phyloP scores from a whole-genome alignment of 306 rosid genomes.

The Rosa persica region DNA sequence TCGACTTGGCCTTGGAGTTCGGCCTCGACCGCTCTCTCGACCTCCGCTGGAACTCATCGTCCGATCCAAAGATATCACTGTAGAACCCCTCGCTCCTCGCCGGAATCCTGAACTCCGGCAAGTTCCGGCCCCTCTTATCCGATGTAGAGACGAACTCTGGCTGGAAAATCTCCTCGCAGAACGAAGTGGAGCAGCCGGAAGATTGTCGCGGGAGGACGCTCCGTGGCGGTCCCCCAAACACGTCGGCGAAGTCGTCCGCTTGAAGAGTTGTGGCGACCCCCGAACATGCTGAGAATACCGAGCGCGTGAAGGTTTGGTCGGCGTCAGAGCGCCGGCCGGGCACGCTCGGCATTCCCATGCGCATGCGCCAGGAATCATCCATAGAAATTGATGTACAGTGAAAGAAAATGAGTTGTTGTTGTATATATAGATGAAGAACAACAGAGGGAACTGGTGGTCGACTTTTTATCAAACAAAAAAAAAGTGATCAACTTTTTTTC shows the following conservation, averaged over 20 bases:
- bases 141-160: conserved; percentile 35
- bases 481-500: neutral
- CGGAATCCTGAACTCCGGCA: conserved; percentile 74
- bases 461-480: neutral
- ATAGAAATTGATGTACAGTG: conserved; percentile 22
- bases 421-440: neutral
- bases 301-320: conserved; percentile 28
- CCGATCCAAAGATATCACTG: conserved; percentile 66
- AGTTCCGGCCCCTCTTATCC: conserved; percentile 38
- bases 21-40: conserved; percentile 78
- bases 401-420: neutral
- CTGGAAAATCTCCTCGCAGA: conserved; percentile 63
- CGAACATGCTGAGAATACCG: conserved; percentile 35
- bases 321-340: conserved; percentile 51
- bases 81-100: conserved; percentile 53
- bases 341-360: conserved; percentile 45
- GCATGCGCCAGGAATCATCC: conserved; percentile 69
- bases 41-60: conserved; percentile 52
- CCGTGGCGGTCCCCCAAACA: conserved; percentile 86
- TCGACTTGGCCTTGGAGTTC: conserved; percentile 61
- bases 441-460: conserved; percentile 14
- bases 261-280: conserved; percentile 26
- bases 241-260: conserved; percentile 69
- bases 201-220: conserved; percentile 50
- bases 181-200: conserved; percentile 30